These are phyloP conservation scores for Sugiyamaella smithiae DNA, from an alignment of 805 yeast species.

Conservation along the genomic window DNA sequence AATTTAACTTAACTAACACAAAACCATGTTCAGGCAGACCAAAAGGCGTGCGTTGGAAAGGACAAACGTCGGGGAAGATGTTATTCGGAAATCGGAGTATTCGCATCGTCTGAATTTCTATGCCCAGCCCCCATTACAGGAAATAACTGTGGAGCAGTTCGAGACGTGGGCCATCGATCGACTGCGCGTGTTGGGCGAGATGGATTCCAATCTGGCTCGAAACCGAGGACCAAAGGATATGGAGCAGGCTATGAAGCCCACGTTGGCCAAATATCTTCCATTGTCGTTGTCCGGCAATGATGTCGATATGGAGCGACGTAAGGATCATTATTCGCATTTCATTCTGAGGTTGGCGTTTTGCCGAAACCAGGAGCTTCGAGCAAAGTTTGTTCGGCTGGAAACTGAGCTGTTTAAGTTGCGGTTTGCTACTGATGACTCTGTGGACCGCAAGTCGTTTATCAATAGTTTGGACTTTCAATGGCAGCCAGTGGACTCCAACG, in stretches of 20 bases:
- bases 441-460: constrained; percentile 73
- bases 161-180: constrained; percentile 96
- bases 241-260: constrained; percentile 61
- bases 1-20: not conserved
- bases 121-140: constrained; percentile 71
- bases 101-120: constrained; percentile 71
- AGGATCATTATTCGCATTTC: constrained; percentile 91
- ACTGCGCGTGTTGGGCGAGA: constrained; percentile 74
- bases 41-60: constrained; percentile 31
- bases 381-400: constrained; percentile 76
- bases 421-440: constrained; percentile 56
- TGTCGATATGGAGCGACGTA: constrained; percentile 59
- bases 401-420: constrained; percentile 69
- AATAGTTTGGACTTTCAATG: constrained; percentile 63
- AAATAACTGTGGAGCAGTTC: constrained; percentile 87
- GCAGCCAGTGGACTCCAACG: constrained; percentile 63
- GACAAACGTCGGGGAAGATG: constrained; percentile 36
- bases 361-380: constrained; percentile 73
- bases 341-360: constrained; percentile 88
- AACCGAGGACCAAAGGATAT: constrained; percentile 63
- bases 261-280: constrained; percentile 64
- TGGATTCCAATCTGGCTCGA: constrained; percentile 70
- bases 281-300: constrained; percentile 41
- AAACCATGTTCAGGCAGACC: constrained; percentile 31
- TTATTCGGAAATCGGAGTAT: constrained; percentile 39